Evolutionary conservation across 352 stramenopile genomes (phyloP).

Genomic region (Elongisporangium senticosum): DNA sequence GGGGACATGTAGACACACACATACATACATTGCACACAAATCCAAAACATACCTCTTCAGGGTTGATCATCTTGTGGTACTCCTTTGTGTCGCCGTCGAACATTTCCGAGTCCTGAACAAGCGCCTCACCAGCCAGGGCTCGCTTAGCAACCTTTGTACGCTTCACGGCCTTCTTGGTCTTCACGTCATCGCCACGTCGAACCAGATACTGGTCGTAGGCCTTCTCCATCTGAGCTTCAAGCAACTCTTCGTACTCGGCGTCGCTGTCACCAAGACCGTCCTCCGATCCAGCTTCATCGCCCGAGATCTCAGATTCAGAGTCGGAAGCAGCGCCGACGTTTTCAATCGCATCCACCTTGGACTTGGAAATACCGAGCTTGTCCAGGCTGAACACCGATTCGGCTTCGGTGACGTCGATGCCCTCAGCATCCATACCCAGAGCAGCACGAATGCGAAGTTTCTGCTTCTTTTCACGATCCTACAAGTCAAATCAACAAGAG

Average conservation of each 20-base stretch:
- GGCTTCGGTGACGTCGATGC: conserved; percentile 76
- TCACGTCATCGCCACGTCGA: conserved; percentile 69
- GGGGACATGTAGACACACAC: conserved; percentile 26
- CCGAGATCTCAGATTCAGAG: neutral
- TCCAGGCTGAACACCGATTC: conserved; percentile 79
- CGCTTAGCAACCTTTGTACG: conserved; percentile 82
- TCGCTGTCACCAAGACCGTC: conserved; percentile 58
- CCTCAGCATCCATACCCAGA: conserved; percentile 78
- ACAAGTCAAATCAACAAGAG: conserved; percentile 5
- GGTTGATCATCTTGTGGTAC: conserved; percentile 86
- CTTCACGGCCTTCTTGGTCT: conserved; percentile 83
- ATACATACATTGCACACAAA: conserved; percentile 10
- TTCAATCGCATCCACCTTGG: conserved; percentile 72
- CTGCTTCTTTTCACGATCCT: conserved; percentile 84
- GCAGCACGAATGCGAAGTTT: conserved; percentile 79
- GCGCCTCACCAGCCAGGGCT: conserved; percentile 68
- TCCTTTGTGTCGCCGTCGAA: conserved; percentile 73
- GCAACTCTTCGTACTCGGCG: conserved; percentile 70
- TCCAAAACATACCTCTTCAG: conserved; percentile 68
- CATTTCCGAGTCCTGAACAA: conserved; percentile 77
- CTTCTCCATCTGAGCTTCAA: conserved; percentile 84
- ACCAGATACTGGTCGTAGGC: conserved; percentile 79
- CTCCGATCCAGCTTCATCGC: conserved; percentile 24
- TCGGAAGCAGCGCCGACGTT: conserved; percentile 51
- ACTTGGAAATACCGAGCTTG: conserved; percentile 70